Base-by-base conservation (phyloP, 2,329 filamentous ascomycete species). In the Pseudogymnoascus sp. region DNA sequence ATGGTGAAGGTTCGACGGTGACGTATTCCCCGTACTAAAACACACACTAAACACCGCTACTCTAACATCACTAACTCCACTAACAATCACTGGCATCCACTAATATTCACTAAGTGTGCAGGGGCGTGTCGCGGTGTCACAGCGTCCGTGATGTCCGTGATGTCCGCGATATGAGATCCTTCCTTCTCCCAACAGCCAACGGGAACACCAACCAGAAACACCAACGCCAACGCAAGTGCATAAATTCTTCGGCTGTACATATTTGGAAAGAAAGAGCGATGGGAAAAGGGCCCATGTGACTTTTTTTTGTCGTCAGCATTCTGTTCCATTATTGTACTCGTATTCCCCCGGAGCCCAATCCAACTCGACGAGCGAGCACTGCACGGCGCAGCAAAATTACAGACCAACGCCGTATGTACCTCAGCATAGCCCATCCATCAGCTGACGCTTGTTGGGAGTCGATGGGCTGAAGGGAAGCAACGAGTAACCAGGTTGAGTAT, bases 381-480 rank as follows among this genome's bases (percentile, higher is more conserved):
- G 29, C n/a, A 33, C 50, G n/a, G 50, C 50, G n/a, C 29, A 56
- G 50, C 26, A 50, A 11, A 7, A 50, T 7, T 29, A 29, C 23
- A 11, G 44, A 23, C 40, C 40, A 42, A 5, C 40, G 19, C 40
- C 3, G 9, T 19, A 21, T 7, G 42, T 46, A 46, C 42, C 42
- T 26, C 19, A 46, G 21, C 42, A 26, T 26, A 46, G n/a, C 19
- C n/a, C 46, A 3, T 33, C 50, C 50, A 56, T 56, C 50, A 56
- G 50, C 50, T 56, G 50, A 56, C 17, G 29, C n/a, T 56, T 19
- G 50, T 56, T 56, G 50, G 50, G 50, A 56, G 26, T 11, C 50
- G n/a, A 56, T 31, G 50, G 50, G 50, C 50, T 56, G 50, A 33
- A 56, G 29, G 29, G n/a, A 56, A 33, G 10, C n/a, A 56, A 56